phyloP scores from a whole-genome alignment of 1,284 basidiomycete species.

The Ganoderma sinense region DNA sequence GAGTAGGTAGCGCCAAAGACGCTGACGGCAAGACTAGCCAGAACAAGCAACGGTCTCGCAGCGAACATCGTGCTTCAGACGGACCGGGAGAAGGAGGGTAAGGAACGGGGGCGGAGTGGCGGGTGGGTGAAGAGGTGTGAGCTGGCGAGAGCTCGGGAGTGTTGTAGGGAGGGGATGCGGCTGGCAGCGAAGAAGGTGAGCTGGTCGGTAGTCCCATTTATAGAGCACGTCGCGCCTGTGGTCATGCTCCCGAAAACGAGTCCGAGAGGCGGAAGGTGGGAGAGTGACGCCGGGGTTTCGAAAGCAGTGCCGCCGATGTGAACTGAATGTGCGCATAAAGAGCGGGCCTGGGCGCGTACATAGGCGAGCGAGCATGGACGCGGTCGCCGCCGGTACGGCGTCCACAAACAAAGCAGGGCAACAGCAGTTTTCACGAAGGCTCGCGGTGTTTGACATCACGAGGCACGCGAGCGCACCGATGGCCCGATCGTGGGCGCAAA shows the following conservation, averaged over 20 bases:
- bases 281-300: neutral
- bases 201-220: slow-evolving; percentile 10
- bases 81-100: neutral
- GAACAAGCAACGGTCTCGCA: neutral
- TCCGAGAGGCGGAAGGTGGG: neutral
- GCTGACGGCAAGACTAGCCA: slow-evolving; percentile 22
- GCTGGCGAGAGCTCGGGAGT: slow-evolving; percentile 20
- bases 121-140: neutral
- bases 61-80: slow-evolving; percentile 19
- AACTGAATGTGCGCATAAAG: neutral
- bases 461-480: neutral
- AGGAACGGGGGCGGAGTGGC: neutral
- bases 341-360: neutral
- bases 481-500: neutral
- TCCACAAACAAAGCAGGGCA: neutral
- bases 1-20: slow-evolving; percentile 44
- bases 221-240: neutral
- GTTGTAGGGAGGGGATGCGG: slow-evolving; percentile 11
- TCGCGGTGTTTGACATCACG: neutral
- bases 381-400: neutral
- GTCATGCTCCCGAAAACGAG: slow-evolving; percentile 7
- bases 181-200: slow-evolving; percentile 13
- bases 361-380: neutral
- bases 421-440: neutral
- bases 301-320: neutral